Evolutionary conservation across 208 protist genomes (phyloP).

Genomic region (Wallacemonas sp.): DNA sequence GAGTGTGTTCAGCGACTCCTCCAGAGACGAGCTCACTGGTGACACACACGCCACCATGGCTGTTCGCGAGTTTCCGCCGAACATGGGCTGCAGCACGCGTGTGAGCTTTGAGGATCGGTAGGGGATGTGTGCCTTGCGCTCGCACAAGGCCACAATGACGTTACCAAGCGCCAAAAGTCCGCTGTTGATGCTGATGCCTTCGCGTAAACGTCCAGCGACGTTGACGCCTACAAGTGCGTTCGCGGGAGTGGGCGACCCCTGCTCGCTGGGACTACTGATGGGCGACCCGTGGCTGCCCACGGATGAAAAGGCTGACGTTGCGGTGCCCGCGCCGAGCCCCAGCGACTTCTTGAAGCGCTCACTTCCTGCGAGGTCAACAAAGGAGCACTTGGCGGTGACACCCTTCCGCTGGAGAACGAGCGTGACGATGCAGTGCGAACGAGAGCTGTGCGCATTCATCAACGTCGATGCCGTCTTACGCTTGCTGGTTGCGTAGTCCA

Average conservation of each 20-base stretch:
- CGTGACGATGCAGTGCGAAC: conserved; percentile 93
- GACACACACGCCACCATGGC: conserved; percentile 95
- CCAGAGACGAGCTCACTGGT: conserved; percentile 83
- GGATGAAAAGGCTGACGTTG: neutral
- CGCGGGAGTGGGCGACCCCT: neutral
- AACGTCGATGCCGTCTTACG: conserved; percentile 91
- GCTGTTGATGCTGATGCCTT: conserved; percentile 94
- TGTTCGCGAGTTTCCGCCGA: conserved; percentile 90
- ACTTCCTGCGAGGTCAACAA: conserved; percentile 95
- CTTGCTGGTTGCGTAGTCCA: conserved; percentile 81
- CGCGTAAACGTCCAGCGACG: conserved; percentile 74
- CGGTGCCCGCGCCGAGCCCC: conserved; percentile 16
- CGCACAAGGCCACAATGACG: conserved; percentile 91
- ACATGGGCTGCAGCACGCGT: conserved; percentile 91
- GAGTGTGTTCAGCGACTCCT: conserved; percentile 96
- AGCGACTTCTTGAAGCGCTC: conserved; percentile 90
- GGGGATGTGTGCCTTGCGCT: conserved; percentile 84
- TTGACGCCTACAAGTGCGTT: conserved; percentile 12
- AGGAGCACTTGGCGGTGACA: conserved; percentile 69
- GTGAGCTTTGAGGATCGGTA: conserved; percentile 96
- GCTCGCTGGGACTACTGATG: neutral
- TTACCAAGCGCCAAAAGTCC: conserved; percentile 93
- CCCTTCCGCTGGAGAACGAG: conserved; percentile 70
- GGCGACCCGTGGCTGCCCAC: neutral
- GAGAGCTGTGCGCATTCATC: conserved; percentile 92